phyloP scores from a whole-genome alignment of 75 land plant species.

The Cryptomeria japonica region DNA sequence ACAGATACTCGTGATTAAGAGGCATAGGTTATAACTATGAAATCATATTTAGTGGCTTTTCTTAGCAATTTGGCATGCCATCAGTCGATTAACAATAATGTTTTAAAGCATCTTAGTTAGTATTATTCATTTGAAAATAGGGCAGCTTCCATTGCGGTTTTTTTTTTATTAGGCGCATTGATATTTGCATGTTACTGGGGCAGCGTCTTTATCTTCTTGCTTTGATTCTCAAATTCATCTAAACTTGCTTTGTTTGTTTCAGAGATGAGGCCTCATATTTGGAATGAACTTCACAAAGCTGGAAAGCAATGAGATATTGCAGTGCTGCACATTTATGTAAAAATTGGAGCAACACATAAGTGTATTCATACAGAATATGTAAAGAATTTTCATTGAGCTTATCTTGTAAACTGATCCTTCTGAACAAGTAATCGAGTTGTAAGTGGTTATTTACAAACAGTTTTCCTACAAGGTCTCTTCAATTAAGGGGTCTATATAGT shows the following conservation, averaged over 20 bases:
- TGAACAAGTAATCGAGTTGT: background rate
- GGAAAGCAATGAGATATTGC: background rate
- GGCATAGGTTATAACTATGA: background rate
- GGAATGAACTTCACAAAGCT: background rate
- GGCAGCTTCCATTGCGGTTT: background rate
- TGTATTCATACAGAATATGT: background rate
- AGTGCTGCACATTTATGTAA: background rate
- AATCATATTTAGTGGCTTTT: background rate
- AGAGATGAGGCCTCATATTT: background rate
- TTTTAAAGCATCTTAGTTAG: background rate
- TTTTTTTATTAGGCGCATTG: background rate
- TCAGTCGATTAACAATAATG: background rate
- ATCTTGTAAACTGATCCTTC: background rate
- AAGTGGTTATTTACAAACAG: background rate
- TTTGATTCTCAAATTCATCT: background rate
- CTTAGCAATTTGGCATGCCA: background rate
- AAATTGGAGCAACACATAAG: background rate
- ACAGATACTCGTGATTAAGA: background rate
- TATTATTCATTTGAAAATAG: background rate
- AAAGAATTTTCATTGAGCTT: background rate
- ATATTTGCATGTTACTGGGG: background rate
- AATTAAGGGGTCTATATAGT: background rate
- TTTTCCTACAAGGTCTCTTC: background rate
- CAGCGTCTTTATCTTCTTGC: background rate
- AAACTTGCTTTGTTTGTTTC: background rate